Evolutionary conservation across 2,329 filamentous ascomycete genomes (phyloP).

Genomic region (Trichoderma citrinoviride): DNA sequence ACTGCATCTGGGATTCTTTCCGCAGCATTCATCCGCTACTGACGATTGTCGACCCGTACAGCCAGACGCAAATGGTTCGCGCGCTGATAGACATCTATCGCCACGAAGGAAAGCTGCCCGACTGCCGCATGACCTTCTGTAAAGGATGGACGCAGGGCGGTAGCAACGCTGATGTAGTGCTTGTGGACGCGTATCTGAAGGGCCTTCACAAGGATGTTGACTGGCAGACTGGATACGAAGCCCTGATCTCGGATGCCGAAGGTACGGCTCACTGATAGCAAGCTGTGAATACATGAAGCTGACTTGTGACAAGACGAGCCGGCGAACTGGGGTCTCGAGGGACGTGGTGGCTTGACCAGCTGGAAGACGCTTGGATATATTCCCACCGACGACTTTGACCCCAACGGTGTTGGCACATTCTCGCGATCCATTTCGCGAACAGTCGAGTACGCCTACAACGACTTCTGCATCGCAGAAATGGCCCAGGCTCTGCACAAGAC

Average conservation of each 20-base stretch:
- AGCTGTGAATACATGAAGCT: background rate
- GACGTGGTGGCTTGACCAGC: slow-evolving; percentile 65
- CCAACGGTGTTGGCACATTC: slow-evolving; percentile 59
- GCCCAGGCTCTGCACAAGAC: slow-evolving; percentile 55
- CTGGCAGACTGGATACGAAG: slow-evolving; percentile 70
- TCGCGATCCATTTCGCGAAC: slow-evolving; percentile 71
- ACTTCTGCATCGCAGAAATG: slow-evolving; percentile 67
- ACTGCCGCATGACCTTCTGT: slow-evolving; percentile 73
- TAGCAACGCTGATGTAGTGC: slow-evolving; percentile 69
- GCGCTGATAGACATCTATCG: slow-evolving; percentile 70
- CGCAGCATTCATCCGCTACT: slow-evolving; percentile 68
- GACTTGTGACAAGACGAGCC: slow-evolving; percentile 43
- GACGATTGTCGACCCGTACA: slow-evolving; percentile 66
- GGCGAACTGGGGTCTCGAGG: slow-evolving; percentile 66
- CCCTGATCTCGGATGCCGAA: slow-evolving; percentile 71
- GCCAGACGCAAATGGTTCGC: slow-evolving; percentile 67
- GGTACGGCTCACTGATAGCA: slow-evolving; percentile 30
- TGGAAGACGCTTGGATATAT: slow-evolving; percentile 74
- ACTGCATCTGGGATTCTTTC: slow-evolving; percentile 72
- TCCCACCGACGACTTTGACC: slow-evolving; percentile 65
- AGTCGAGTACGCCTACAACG: slow-evolving; percentile 77
- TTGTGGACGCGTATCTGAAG: slow-evolving; percentile 69
- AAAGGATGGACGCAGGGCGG: slow-evolving; percentile 76
- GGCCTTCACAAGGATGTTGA: slow-evolving; percentile 61
- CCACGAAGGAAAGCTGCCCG: slow-evolving; percentile 66